These are phyloP conservation scores for Thelonectria olida DNA, from an alignment of 2,329 filamentous ascomycete species.

Conservation along the genomic window DNA sequence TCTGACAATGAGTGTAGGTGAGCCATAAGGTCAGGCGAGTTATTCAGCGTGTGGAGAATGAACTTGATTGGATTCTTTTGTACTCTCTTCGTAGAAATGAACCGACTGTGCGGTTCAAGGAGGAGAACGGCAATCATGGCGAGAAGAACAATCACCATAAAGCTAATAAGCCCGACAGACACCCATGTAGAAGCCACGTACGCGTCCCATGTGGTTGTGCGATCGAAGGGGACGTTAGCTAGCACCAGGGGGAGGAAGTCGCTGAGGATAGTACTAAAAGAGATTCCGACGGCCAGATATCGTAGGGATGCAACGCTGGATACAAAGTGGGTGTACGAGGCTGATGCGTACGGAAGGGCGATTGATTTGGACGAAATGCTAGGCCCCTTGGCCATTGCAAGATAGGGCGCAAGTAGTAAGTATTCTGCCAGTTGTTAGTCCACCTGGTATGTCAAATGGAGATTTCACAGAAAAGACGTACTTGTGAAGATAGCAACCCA, in stretches of 20 bases:
- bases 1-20: neutral
- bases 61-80: neutral
- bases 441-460: neutral
- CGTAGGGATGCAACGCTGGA: neutral
- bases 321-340: neutral
- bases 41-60: neutral
- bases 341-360: neutral
- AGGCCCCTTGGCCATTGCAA: neutral
- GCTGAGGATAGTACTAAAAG: neutral
- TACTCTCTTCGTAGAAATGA: neutral
- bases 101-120: neutral
- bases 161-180: neutral
- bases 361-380: neutral
- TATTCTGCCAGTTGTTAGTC: neutral
- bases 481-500: constrained; percentile 7
- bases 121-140: neutral
- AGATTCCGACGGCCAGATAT: neutral
- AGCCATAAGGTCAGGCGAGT: neutral
- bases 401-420: neutral
- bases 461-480: neutral
- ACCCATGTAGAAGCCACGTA: constrained; percentile 7
- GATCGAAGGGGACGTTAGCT: constrained; percentile 2
- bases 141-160: neutral
- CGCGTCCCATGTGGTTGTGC: constrained; percentile 1
- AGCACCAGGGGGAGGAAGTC: constrained; percentile 5